A percentile compares a stretch with the other conserved stretches of the same genome.
These are phyloP conservation scores for Ogataea parapolymorpha DNA, from an alignment of 805 yeast species.

Conservation along the genomic window DNA sequence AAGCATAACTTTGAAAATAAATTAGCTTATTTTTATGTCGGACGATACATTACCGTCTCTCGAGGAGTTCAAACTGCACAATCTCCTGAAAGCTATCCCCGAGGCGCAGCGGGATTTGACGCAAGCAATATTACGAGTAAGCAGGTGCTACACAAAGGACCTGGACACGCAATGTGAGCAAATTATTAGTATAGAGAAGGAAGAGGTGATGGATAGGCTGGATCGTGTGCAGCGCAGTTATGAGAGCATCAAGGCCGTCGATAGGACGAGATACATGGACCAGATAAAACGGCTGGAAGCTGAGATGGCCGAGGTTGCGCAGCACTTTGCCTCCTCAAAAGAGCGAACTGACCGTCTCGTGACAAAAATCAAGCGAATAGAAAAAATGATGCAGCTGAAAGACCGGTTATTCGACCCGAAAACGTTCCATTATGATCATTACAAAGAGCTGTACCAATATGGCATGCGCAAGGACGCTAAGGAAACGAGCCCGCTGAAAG, in stretches of 20 bases:
- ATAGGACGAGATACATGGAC: conserved; percentile 5
- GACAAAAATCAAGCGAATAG: conserved; percentile 32
- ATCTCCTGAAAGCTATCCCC: conserved; percentile 24
- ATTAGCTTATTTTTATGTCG: conserved; percentile 4
- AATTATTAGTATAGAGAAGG: conserved; percentile 23
- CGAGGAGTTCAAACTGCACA: conserved; percentile 26
- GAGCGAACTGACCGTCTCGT: conserved; percentile 25
- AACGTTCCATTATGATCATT: conserved; percentile 42
- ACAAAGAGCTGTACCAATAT: conserved; percentile 36
- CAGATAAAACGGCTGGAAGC: conserved; percentile 5
- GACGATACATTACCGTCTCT: conserved; percentile 23
- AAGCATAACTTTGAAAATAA: conserved; percentile 8
- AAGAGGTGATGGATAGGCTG: conserved; percentile 20
- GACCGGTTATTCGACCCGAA: conserved; percentile 36
- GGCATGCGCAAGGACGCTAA: conserved; percentile 24
- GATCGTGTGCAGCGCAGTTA: conserved; percentile 11
- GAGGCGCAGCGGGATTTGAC: conserved; percentile 23
- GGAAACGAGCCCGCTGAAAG: conserved; percentile 16
- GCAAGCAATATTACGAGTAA: conserved; percentile 23
- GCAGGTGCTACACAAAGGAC: conserved; percentile 26
- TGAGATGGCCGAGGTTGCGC: conserved; percentile 26
- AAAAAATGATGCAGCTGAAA: conserved; percentile 33
- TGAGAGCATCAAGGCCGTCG: conserved; percentile 9
- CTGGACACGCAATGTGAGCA: conserved; percentile 27
- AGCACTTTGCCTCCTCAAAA: conserved; percentile 13